A percentile compares a stretch with the other conserved stretches of the same genome.
phyloP scores from a whole-genome alignment of 2,329 filamentous ascomycete genomes.

The Trichoderma guizhouense region DNA sequence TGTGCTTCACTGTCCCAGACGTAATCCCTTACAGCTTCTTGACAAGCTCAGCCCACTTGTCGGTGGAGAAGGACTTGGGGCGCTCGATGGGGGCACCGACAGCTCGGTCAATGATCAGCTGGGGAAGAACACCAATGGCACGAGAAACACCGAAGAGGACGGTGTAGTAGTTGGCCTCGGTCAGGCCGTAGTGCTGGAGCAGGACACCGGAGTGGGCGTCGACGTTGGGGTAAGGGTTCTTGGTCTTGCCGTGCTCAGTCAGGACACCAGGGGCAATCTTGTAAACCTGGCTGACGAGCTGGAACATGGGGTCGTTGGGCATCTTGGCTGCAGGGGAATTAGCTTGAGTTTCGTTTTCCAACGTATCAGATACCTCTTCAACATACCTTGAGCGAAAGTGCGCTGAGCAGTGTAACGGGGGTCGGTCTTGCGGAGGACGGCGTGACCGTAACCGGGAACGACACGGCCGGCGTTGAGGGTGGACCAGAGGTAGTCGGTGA shows the following conservation, averaged over 20 bases:
- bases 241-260: slow-evolving; percentile 99
- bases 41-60: slow-evolving; percentile 90
- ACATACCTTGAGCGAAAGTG: slow-evolving; percentile 74
- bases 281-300: slow-evolving; percentile 99
- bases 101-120: slow-evolving; percentile 99
- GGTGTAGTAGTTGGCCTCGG: slow-evolving; percentile 99
- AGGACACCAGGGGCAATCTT: slow-evolving; percentile 98
- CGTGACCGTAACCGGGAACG: slow-evolving; percentile 97
- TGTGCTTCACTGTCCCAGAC: neutral
- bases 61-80: slow-evolving; percentile 98
- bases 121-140: slow-evolving; percentile 95
- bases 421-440: slow-evolving; percentile 99
- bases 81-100: slow-evolving; percentile 96
- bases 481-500: slow-evolving; percentile 98
- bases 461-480: slow-evolving; percentile 95
- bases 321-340: slow-evolving; percentile 61
- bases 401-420: slow-evolving; percentile 98
- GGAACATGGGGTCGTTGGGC: slow-evolving; percentile 98
- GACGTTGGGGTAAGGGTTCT: slow-evolving; percentile 99
- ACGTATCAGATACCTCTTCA: neutral
- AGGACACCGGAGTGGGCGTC: slow-evolving; percentile 98
- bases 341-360: slow-evolving; percentile 22
- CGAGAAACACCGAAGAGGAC: slow-evolving; percentile 98
- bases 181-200: slow-evolving; percentile 98
- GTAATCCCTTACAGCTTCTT: slow-evolving; percentile 72